Conservation (phyloP, 768 basidiomycete genomes). For the Leccinum subgranulosum region DNA sequence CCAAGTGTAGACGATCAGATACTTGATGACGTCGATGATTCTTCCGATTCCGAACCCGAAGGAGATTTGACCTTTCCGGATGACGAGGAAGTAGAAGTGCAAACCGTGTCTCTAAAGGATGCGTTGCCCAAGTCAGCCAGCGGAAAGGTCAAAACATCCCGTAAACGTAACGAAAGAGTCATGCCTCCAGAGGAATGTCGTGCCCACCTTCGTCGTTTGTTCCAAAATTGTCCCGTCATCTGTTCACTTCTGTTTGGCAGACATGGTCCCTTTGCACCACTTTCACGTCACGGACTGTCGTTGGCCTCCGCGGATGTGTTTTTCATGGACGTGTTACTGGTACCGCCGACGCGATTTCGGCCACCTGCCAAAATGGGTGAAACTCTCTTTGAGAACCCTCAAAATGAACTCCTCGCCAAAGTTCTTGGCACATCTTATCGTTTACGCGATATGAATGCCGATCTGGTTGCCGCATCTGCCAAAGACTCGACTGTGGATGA, state of each 20-base stretch:
- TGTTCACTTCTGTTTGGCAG: constrained; percentile 89
- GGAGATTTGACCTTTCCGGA: constrained; percentile 49
- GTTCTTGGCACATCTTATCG: constrained; percentile 79
- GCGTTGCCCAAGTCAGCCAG: constrained; percentile 68
- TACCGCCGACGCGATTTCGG: constrained; percentile 93
- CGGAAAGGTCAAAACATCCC: constrained; percentile 69
- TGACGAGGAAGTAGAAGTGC: constrained; percentile 45
- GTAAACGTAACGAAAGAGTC: constrained; percentile 88
- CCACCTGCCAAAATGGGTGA: constrained; percentile 92
- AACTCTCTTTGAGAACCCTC: constrained; percentile 91
- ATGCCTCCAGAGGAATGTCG: constrained; percentile 90
- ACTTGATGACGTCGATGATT: constrained; percentile 45
- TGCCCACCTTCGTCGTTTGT: constrained; percentile 87
- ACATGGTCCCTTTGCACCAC: constrained; percentile 77
- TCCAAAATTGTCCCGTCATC: constrained; percentile 76
- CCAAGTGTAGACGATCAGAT: constrained; percentile 23
- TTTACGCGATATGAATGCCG: constrained; percentile 71
- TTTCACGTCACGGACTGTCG: constrained; percentile 58
- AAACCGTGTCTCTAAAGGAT: constrained; percentile 26
- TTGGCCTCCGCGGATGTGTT: constrained; percentile 91
- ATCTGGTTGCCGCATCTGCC: constrained; percentile 56
- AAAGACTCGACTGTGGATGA: constrained; percentile 58
- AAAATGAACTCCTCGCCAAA: constrained; percentile 84
- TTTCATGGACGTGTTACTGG: constrained; percentile 89
- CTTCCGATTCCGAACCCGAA: constrained; percentile 47